phyloP scores from a whole-genome alignment of 345 rosid genomes.

The Salix udensis region DNA sequence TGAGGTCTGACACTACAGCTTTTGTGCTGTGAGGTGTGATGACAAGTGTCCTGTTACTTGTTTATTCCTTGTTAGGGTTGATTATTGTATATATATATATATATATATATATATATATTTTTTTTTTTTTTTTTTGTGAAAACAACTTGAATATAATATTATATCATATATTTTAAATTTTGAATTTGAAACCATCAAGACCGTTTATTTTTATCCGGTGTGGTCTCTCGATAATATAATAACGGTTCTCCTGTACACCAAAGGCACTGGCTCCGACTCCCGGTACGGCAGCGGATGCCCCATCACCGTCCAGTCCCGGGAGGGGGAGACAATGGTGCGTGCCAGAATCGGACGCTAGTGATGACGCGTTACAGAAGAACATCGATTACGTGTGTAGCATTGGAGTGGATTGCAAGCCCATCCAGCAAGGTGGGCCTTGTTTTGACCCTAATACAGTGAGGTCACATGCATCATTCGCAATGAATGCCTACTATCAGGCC shows the following conservation, averaged over 20 bases:
- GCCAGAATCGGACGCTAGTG: conserved; percentile 37
- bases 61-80: no score
- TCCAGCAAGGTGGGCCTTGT: conserved; percentile 55
- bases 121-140: no score
- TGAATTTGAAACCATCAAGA: no score
- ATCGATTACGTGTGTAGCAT: conserved; percentile 62
- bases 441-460: conserved; percentile 47
- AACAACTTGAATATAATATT: no score
- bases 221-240: no score
- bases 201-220: background rate
- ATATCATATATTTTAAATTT: no score
- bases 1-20: no score
- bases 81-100: no score
- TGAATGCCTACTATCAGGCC: conserved; percentile 63
- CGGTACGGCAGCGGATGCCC: conserved; percentile 4
- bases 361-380: conserved; percentile 53
- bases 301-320: conserved; percentile 24
- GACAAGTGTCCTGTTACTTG: no score
- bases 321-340: conserved; percentile 45
- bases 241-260: no score
- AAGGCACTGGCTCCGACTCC: conserved; percentile 40
- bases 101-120: no score
- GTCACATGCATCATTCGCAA: conserved; percentile 62
- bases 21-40: no score
- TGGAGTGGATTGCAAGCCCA: conserved; percentile 48